These are phyloP conservation scores for Penicillium pulvis DNA, from an alignment of 495 filamentous ascomycete genomes.

Conservation along the genomic window DNA sequence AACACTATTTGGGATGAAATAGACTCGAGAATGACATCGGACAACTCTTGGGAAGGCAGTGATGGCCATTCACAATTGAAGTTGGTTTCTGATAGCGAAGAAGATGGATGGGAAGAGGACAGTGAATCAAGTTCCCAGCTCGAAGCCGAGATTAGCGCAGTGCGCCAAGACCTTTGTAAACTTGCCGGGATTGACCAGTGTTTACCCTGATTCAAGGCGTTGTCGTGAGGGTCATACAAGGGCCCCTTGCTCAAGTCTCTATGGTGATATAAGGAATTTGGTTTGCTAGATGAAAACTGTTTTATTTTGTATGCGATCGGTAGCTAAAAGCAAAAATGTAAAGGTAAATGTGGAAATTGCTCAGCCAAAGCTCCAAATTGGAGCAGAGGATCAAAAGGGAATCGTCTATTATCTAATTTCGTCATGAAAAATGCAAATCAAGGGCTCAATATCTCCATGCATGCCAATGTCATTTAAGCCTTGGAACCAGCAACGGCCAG, in stretches of 20 bases:
- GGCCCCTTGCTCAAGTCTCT: neutral
- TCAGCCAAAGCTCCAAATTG: neutral
- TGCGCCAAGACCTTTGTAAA: no score
- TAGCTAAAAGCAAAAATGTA: neutral
- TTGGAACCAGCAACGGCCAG: slow-evolving; percentile 56
- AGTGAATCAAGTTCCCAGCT: no score
- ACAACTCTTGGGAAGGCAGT: neutral
- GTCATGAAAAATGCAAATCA: slow-evolving; percentile 12
- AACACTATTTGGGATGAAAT: neutral
- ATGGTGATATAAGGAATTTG: neutral
- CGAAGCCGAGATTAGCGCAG: no score
- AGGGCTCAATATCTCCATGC: neutral
- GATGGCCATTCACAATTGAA: neutral
- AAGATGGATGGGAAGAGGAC: no score
- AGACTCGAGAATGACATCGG: neutral
- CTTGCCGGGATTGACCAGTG: no score
- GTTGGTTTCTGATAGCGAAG: no score
- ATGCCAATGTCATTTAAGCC: slow-evolving; percentile 1
- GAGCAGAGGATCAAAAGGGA: slow-evolving; percentile 10
- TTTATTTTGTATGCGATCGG: slow-evolving; percentile 1
- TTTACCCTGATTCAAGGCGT: no score
- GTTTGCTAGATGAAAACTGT: neutral
- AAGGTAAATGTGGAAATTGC: neutral
- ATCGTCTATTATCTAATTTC: slow-evolving; percentile 29
- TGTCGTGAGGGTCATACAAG: no score